phyloP scores from a whole-genome alignment of 495 filamentous ascomycete species.

The Chaetomium fimeti region DNA sequence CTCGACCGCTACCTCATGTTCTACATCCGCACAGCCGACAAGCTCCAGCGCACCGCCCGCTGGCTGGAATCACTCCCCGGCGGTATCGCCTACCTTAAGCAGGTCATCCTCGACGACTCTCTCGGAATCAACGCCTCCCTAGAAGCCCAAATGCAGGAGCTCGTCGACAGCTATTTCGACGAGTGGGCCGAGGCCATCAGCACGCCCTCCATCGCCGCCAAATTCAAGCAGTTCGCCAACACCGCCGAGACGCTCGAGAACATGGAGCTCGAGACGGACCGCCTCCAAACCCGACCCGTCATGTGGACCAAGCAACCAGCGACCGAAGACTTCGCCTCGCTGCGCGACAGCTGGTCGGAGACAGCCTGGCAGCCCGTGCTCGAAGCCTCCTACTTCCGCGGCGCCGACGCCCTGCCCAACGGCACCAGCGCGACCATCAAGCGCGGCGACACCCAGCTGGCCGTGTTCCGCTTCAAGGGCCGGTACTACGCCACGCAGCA shows the following conservation, averaged over 20 bases:
- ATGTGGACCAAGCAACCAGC: conserved; percentile 71
- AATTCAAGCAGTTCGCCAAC: conserved; percentile 88
- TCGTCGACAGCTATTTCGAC: conserved; percentile 88
- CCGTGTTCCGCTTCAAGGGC: conserved; percentile 83
- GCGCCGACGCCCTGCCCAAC: conserved; percentile 61
- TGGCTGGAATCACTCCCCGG: conserved; percentile 90
- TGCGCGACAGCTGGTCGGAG: conserved; percentile 65
- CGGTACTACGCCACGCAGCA: conserved; percentile 90
- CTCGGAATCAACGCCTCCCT: conserved; percentile 85
- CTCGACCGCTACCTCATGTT: conserved; percentile 92
- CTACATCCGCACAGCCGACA: conserved; percentile 96
- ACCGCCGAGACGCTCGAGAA: conserved; percentile 67
- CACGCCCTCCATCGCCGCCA: conserved; percentile 63
- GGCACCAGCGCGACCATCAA: conserved; percentile 73
- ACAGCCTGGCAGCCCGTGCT: conserved; percentile 86
- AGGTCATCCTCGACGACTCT: conserved; percentile 84
- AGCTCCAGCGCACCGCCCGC: conserved; percentile 86
- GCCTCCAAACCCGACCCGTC: conserved; percentile 72
- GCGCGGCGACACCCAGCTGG: conserved; percentile 87
- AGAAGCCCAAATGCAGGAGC: conserved; percentile 84
- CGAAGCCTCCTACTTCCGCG: conserved; percentile 66
- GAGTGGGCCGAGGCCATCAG: conserved; percentile 90
- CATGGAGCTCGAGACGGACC: conserved; percentile 71
- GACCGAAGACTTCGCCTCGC: conserved; percentile 54
- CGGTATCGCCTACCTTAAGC: conserved; percentile 78